Percentiles rank a stretch among this genome's conserved stretches.
Evolutionary conservation across 2,329 filamentous ascomycete genomes (phyloP).

Genomic region (Elsinoe australis): DNA sequence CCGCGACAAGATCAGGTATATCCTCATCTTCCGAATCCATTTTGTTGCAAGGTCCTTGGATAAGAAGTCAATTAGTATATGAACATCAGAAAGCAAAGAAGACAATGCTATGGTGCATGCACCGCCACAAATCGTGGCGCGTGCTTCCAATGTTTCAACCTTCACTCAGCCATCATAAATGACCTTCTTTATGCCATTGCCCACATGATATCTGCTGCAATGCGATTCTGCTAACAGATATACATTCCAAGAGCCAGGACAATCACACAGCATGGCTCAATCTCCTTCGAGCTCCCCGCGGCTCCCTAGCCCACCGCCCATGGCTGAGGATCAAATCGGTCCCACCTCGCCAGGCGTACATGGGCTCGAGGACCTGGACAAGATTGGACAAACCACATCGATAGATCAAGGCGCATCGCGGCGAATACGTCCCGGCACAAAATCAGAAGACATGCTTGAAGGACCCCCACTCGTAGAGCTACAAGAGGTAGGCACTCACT

Average conservation of each 20-base stretch:
- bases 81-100: no score
- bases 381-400: constrained; percentile 48
- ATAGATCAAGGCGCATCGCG: constrained; percentile 69
- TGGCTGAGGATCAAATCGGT: constrained; percentile 87
- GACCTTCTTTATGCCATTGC: no score
- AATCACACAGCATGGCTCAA: constrained; percentile 25
- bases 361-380: constrained; percentile 52
- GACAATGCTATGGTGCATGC: constrained; percentile 1
- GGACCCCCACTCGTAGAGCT: constrained; percentile 83
- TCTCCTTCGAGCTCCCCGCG: constrained; percentile 71
- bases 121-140: constrained; percentile 16
- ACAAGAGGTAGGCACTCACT: constrained; percentile 54
- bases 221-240: neutral
- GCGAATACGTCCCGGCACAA: constrained; percentile 86
- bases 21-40: constrained; percentile 59
- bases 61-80: no score
- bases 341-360: constrained; percentile 65
- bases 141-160: constrained; percentile 4
- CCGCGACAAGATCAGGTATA: constrained; percentile 56
- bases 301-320: constrained; percentile 87
- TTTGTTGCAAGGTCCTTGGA: constrained; percentile 19
- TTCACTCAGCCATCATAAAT: neutral
- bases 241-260: no score
- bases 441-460: constrained; percentile 83
- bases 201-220: no score